Percentiles rank a stretch among this genome's conserved stretches.
Evolutionary conservation across 1,139 yeast species (phyloP).

Genomic region (Blastobotrys ciferrii): DNA sequence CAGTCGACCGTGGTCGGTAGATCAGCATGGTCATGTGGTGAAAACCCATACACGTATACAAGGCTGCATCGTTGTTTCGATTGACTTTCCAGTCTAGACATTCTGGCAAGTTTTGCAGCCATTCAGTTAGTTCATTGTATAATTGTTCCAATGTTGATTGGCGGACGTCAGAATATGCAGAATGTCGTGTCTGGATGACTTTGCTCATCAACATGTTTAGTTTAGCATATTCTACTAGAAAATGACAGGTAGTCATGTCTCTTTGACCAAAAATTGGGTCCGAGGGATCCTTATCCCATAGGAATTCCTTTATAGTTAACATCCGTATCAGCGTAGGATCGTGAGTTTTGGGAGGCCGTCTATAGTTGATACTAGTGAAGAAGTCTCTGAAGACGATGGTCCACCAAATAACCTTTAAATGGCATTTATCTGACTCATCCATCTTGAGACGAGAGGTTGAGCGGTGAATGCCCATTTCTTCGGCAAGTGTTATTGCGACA

Average conservation of each 20-base stretch:
- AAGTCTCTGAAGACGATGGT: conserved; percentile 17
- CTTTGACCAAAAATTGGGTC: neutral
- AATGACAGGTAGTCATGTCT: neutral
- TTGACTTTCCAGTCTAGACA: conserved; percentile 4
- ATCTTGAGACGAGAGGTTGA: conserved; percentile 17
- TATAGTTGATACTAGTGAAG: conserved; percentile 19
- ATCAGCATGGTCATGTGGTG: conserved; percentile 6
- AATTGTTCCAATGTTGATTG: neutral
- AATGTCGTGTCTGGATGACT: conserved; percentile 3
- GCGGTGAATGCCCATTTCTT: conserved; percentile 20
- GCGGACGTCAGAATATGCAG: neutral
- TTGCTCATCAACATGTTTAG: conserved; percentile 8
- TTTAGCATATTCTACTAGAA: conserved; percentile 4
- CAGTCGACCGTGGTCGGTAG: conserved; percentile 6
- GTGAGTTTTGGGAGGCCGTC: conserved; percentile 19
- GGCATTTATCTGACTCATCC: conserved; percentile 17
- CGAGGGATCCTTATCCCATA: neutral
- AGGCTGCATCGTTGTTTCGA: neutral
- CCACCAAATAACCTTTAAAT: conserved; percentile 20
- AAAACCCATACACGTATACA: conserved; percentile 3
- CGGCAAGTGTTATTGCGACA: conserved; percentile 19
- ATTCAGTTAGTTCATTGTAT: neutral
- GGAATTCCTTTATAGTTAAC: conserved; percentile 1
- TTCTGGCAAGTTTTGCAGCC: conserved; percentile 1
- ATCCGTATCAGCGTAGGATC: conserved; percentile 5